phyloP scores from a whole-genome alignment of 2,329 filamentous ascomycete genomes.

The Orbilia ellipsospora region DNA sequence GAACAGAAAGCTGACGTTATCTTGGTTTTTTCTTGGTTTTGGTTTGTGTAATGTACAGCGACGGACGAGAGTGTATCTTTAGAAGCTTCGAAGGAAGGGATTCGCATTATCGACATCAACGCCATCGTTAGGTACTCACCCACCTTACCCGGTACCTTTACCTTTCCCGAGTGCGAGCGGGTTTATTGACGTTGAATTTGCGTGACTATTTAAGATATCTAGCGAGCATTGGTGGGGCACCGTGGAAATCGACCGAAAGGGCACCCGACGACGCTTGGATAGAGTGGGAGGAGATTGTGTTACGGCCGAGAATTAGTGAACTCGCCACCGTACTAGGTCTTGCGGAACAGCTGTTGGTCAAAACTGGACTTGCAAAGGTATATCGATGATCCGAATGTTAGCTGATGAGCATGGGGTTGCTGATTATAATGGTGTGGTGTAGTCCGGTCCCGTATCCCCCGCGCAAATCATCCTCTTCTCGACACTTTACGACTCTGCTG shows the following conservation, averaged over 20 bases:
- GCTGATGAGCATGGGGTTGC: background rate
- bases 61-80: conserved; percentile 56
- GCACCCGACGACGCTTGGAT: conserved; percentile 58
- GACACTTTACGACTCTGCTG: conserved; percentile 57
- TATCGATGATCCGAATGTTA: background rate
- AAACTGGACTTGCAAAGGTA: conserved; percentile 28
- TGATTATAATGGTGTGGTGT: background rate
- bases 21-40: background rate
- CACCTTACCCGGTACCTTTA: background rate
- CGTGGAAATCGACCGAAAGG: conserved; percentile 55
- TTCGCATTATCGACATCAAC: conserved; percentile 58
- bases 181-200: background rate
- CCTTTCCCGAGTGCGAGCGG: background rate
- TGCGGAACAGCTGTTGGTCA: conserved; percentile 33
- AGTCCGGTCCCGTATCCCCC: conserved; percentile 53
- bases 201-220: conserved; percentile 32
- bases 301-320: conserved; percentile 51
- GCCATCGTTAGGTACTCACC: conserved; percentile 58
- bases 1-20: background rate
- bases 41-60: conserved; percentile 35
- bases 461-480: conserved; percentile 59
- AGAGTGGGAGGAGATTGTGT: conserved; percentile 59
- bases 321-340: conserved; percentile 38
- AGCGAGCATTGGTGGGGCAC: conserved; percentile 56
- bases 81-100: conserved; percentile 57